phyloP scores from a whole-genome alignment of 1,284 basidiomycete species.

The Cystobasidium pallidum region DNA sequence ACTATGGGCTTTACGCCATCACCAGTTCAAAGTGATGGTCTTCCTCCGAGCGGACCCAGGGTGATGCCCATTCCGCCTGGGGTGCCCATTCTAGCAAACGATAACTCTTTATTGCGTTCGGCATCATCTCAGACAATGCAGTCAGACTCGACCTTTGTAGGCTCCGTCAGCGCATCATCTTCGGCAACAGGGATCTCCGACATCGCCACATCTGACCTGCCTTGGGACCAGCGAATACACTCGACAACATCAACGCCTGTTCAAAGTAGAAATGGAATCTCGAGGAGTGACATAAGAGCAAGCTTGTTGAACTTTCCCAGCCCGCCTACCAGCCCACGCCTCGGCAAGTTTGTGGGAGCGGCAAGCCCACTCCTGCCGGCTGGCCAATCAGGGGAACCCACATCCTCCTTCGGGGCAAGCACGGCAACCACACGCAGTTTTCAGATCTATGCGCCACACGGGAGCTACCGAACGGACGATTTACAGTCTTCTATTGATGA shows the following conservation, averaged over 20 bases:
- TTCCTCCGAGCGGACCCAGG: background rate
- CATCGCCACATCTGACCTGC: background rate
- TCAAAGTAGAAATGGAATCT: background rate
- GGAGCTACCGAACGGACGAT: background rate
- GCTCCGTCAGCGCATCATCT: slow-evolving; percentile 9
- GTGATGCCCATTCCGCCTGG: slow-evolving; percentile 13
- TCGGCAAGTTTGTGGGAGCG: background rate
- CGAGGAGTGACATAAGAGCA: slow-evolving; percentile 20
- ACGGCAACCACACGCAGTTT: background rate
- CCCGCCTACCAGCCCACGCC: slow-evolving; percentile 35
- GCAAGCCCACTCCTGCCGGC: background rate
- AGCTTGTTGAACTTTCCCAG: slow-evolving; percentile 34
- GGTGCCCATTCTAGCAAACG: background rate
- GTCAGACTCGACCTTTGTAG: slow-evolving; percentile 18
- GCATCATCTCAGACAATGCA: slow-evolving; percentile 17
- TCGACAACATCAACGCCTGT: background rate
- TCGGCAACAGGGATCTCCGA: slow-evolving; percentile 17
- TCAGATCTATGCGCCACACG: background rate
- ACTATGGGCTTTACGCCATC: slow-evolving; percentile 37
- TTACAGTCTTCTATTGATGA: slow-evolving; percentile 1
- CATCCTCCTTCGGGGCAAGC: background rate
- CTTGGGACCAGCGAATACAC: background rate
- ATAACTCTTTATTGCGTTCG: slow-evolving; percentile 15
- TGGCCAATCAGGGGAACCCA: background rate
- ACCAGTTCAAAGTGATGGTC: slow-evolving; percentile 7